Evolutionary conservation across 495 filamentous ascomycete species (phyloP), one percentile per base, ranked within the genome.

Genomic region (Penicillium malachiteum): DNA sequence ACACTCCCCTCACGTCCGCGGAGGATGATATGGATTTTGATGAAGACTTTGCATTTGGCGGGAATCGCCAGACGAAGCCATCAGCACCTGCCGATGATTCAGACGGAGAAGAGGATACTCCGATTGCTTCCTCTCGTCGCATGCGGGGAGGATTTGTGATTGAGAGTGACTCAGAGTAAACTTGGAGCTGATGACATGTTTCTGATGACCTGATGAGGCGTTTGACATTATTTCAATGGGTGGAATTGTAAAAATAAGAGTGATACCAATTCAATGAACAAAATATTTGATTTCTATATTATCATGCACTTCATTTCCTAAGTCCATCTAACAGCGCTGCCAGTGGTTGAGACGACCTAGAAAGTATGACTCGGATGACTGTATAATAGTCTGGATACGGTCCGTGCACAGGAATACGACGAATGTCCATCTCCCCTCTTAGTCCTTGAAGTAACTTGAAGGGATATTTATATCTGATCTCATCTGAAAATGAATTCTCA

Each of bases 151-250:
- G 77, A 1, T 77, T 82, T 56, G 71, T 79, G 33, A 69, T 78
- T 52, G 79, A 82, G 26, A 80, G 77, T 60, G 79, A 82, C 50
- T 79, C 78, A 7, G 76, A 79, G 55, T 80, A 69, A 61, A 4
- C 21, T 26, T 26, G 21, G 21, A 52, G 13, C 43, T 50, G 14
- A 54, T 51, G 42, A 54, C 40, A 59, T 54, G 34, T 59, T 42
- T 42, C 34, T 65, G 30, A 67, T 64, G 69, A 68, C 49, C 43
- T 64, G 46, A 70, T 62, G 69, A 63, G 62, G 69, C 62, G 66
- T 72, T 70, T 58, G 38, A 57, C 44, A 49, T 57, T 62, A 26
- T 47, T 35, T 30, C 48, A 57, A 35, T 45, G 34, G 32, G 13
- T 49, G 31, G 45, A 32, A 54, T 34, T 47, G 52, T 56, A 48